These are phyloP conservation scores for Asterella californica DNA, from an alignment of 225 moss, liverwort and hornwort species.

Conservation along the genomic window DNA sequence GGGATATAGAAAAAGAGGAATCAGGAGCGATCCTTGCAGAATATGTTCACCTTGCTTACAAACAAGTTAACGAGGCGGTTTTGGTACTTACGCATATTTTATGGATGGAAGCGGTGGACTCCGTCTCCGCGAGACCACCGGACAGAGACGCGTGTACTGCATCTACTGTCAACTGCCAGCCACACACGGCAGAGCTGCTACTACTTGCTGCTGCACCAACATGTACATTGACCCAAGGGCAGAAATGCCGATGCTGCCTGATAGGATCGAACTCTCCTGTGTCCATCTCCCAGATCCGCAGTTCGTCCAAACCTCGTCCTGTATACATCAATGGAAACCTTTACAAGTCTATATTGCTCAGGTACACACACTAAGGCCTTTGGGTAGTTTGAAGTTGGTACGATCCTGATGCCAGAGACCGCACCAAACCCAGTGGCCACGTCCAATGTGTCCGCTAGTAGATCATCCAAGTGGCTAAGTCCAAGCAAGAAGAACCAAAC, in stretches of 20 bases:
- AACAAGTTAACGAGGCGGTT: background rate
- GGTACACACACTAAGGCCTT: background rate
- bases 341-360: background rate
- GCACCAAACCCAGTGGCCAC: background rate
- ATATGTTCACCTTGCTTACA: background rate
- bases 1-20: background rate
- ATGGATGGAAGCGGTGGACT: constrained; percentile 50
- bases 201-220: constrained; percentile 61
- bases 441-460: background rate
- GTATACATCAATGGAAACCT: background rate
- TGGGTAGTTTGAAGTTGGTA: no score
- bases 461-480: background rate
- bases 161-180: constrained; percentile 85
- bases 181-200: constrained; percentile 57
- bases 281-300: constrained; percentile 59
- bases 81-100: constrained; percentile 41
- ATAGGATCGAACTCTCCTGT: constrained; percentile 80
- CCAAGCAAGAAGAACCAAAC: background rate
- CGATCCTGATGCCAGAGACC: no score
- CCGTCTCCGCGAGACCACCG: constrained; percentile 42
- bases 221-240: constrained; percentile 89
- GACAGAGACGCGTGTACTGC: constrained; percentile 55
- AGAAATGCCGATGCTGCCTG: constrained; percentile 97
- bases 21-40: background rate
- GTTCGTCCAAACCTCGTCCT: constrained; percentile 57